Percentiles rank a stretch among this genome's conserved stretches.
Evolutionary conservation across 2,329 filamentous ascomycete species (phyloP).

Genomic region (Aspergillus alliaceus): DNA sequence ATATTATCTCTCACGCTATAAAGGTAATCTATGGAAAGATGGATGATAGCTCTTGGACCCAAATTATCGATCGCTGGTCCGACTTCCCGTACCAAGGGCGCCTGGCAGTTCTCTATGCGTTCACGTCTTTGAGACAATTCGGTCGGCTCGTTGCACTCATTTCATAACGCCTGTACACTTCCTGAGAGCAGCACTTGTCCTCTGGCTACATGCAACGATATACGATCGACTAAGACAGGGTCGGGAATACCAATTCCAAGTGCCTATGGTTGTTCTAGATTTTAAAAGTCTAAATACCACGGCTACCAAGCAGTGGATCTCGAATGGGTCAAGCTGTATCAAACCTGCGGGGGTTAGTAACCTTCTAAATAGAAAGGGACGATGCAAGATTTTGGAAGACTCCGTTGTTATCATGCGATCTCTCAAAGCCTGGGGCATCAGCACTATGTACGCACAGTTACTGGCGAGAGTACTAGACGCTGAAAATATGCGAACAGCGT

Average conservation of each 20-base stretch:
- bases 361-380: not conserved
- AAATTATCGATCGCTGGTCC: not conserved
- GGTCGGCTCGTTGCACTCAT: not conserved
- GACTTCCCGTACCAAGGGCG: not conserved
- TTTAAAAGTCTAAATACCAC: not conserved
- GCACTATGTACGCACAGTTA: not conserved
- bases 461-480: too few species aligned
- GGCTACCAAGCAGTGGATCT: not conserved
- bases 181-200: not conserved
- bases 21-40: not conserved
- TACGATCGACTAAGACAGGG: not conserved
- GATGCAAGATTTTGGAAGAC: not conserved
- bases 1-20: not conserved
- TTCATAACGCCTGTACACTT: not conserved
- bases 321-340: not conserved
- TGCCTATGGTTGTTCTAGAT: not conserved
- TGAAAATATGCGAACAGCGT: too few species aligned
- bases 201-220: not conserved
- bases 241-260: not conserved
- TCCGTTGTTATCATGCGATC: not conserved
- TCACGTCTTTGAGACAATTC: not conserved
- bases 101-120: not conserved
- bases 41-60: not conserved
- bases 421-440: not conserved
- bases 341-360: not conserved